Evolutionary conservation across 202 grass and related monocot species (phyloP).

Genomic region (Setaria italica): DNA sequence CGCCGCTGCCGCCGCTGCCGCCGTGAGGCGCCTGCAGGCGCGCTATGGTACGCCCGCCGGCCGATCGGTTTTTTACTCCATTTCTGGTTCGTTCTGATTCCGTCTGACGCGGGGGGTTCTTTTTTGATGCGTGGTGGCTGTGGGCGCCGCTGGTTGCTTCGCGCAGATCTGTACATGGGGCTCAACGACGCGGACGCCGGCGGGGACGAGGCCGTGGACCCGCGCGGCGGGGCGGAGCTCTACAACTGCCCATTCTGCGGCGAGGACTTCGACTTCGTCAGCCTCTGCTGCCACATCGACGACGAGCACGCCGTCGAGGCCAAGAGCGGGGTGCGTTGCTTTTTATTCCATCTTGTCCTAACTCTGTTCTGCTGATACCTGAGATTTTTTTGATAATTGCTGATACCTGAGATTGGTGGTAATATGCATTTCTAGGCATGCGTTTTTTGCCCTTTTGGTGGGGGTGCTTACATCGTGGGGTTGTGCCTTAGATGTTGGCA

Average conservation of each 20-base stretch:
- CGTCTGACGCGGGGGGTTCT: not conserved
- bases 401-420: not conserved
- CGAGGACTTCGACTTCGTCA: constrained; percentile 91
- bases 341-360: not conserved
- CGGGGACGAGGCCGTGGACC: constrained; percentile 53
- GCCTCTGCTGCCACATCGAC: constrained; percentile 84
- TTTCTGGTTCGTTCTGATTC: not conserved
- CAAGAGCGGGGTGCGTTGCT: constrained; percentile 66
- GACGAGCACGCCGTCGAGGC: constrained; percentile 83
- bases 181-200: constrained; percentile 66
- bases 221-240: constrained; percentile 47
- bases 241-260: constrained; percentile 90
- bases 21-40: constrained; percentile 77
- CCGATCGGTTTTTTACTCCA: not conserved
- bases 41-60: constrained; percentile 53
- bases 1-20: constrained; percentile 3
- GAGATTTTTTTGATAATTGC: not conserved
- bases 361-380: not conserved
- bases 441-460: not conserved
- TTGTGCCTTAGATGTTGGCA: too few relatives aligned
- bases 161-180: constrained; percentile 72
- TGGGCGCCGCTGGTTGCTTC: not conserved
- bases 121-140: not conserved
- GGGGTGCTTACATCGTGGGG: not conserved
- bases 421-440: not conserved